Percentiles rank a stretch among this genome's conserved stretches.
Evolutionary conservation across 2,329 filamentous ascomycete species (phyloP).

Genomic region (Alternaria tenuissima): DNA sequence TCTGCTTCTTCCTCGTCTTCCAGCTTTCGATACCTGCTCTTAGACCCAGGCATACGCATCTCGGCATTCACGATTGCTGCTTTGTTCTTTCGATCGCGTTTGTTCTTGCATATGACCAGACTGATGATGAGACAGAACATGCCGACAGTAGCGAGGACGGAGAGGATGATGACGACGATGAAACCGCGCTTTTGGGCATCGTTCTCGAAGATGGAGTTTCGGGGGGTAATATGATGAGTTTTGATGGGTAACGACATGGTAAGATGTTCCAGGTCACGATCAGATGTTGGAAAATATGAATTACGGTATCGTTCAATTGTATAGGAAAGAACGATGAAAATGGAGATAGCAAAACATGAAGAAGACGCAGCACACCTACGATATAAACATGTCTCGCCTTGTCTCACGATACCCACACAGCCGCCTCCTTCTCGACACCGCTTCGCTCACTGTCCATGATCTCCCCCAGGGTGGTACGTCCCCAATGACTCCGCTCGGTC

Average conservation of each 20-base stretch:
- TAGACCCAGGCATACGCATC: conserved; percentile 2
- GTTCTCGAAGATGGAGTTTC: conserved; percentile 8
- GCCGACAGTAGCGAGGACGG: conserved; percentile 7
- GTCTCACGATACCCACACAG: not conserved
- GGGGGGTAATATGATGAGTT: not conserved
- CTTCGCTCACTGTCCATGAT: not conserved
- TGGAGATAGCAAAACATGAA: not conserved
- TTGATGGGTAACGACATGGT: not conserved
- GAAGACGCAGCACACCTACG: not conserved
- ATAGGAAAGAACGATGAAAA: not conserved
- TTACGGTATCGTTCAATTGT: not conserved
- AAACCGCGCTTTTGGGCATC: conserved; percentile 7
- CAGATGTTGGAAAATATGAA: not conserved
- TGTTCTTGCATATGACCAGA: conserved; percentile 10
- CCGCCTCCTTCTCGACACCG: not conserved
- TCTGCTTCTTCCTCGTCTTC: conserved; percentile 9
- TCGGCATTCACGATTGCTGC: conserved; percentile 6
- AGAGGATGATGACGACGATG: conserved; percentile 12
- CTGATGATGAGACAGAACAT: conserved; percentile 11
- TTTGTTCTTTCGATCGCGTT: conserved; percentile 5
- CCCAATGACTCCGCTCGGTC: not conserved
- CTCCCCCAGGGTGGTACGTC: not conserved
- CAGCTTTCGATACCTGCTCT: conserved; percentile 8
- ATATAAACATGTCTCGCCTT: not conserved
- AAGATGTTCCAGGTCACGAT: not conserved